These are phyloP conservation scores for Cercospora sp. DNA, from an alignment of 2,329 filamentous ascomycete species.

Conservation along the genomic window DNA sequence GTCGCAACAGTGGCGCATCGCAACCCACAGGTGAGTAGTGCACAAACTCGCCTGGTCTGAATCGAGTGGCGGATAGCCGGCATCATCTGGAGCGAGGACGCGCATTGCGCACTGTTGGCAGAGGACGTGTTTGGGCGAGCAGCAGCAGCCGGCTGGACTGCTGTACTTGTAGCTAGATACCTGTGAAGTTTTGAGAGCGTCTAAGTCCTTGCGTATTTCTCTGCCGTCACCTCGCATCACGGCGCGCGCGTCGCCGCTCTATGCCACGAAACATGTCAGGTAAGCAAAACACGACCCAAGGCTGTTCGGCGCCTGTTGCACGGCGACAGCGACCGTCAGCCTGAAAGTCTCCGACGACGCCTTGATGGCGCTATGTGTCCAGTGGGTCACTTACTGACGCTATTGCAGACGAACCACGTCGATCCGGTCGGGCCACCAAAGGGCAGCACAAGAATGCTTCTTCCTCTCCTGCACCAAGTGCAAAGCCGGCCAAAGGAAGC, in stretches of 20 bases:
- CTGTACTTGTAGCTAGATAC: slow-evolving; percentile 24
- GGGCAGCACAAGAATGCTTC: slow-evolving; percentile 90
- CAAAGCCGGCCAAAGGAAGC: slow-evolving; percentile 26
- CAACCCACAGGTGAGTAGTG: neutral
- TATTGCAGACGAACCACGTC: slow-evolving; percentile 73
- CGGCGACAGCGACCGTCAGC: neutral
- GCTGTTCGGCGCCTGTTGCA: neutral
- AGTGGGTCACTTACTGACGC: slow-evolving; percentile 16
- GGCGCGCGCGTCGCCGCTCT: slow-evolving; percentile 3
- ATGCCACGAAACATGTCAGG: slow-evolving; percentile 26
- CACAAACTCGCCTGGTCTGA: neutral
- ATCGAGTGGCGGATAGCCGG: neutral
- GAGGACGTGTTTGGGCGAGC: slow-evolving; percentile 9
- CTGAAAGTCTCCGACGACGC: neutral
- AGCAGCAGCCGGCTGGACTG: neutral
- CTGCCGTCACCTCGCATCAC: slow-evolving; percentile 12
- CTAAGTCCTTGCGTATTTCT: slow-evolving; percentile 18
- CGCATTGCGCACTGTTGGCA: neutral
- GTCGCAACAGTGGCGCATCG: neutral
- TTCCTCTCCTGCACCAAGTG: slow-evolving; percentile 48
- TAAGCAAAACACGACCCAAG: slow-evolving; percentile 19
- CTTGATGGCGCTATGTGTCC: neutral
- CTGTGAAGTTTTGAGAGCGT: slow-evolving; percentile 29
- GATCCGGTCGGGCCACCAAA: slow-evolving; percentile 94
- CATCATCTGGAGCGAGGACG: neutral